Evolutionary conservation across 129 eudicot species (phyloP), one percentile per base, ranked within the genome.

Genomic region (Centrapalus pauciflorus): DNA sequence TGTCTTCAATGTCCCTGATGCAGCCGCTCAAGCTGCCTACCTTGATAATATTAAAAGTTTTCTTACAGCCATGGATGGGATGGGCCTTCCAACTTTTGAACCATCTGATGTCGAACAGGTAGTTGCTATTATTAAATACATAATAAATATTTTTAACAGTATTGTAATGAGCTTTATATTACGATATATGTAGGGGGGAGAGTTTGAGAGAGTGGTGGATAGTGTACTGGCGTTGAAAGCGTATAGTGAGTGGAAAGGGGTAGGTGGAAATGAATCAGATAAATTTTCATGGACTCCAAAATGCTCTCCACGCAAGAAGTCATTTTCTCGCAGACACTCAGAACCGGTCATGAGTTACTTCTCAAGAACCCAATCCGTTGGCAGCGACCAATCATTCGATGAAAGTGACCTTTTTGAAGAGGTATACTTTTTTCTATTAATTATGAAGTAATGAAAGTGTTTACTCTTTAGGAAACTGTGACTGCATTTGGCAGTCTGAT

Each of bases 31-130:
- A 37, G 65, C 87, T 77, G 88, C 85, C 37, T 90, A 84, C 84
- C 75, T 71, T 68, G 96, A 87, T 68, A 90, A 90, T 72, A 76
- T 90, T 40, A 82, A 79, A 28, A 90, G 85, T 59, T 90, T 90
- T 66, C 88, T 90, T 64, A 67, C 38, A 14, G 87, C 86, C 49
- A 67, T 83, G 9, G 84, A 85, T 46, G 84, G 73, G 64, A 46
- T 90, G 64, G 94, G 97, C 49, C 73, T 90, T 80, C 96, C 96
- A 25, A 64, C 88, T 33, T 87, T 90, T 75, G 90, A 87, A 33
- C 93, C 80, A 10, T 77, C 87, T 67, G 97, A 90, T 82, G 60
- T 90, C 24, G 97, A 90, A 66, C 71, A 81, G 85, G 97, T 87
- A 52, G 8, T 79, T 75, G 4, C 23, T 29, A 33, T 45, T 4